Conservation (phyloP, 257 asterid species). For the Nicotiana attenuata region DNA sequence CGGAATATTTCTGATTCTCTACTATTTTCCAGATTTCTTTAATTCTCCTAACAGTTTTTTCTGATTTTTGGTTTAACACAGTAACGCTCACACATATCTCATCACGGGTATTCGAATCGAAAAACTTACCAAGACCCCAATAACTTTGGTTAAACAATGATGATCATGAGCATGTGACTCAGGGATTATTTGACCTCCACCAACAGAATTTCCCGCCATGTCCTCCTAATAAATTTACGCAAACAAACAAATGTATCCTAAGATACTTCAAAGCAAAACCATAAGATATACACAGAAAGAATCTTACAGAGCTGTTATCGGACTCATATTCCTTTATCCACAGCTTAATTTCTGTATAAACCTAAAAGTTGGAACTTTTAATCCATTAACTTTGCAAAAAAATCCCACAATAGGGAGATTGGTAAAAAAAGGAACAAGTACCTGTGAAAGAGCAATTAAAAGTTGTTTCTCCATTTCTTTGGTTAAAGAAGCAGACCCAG, state of each 20-base stretch:
- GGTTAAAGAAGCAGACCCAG: constrained; percentile 27
- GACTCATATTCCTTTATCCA: constrained; percentile 48
- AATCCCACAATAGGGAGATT: not conserved
- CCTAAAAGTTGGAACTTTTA: constrained; percentile 28
- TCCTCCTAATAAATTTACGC: constrained; percentile 35
- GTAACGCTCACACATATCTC: too few relatives aligned
- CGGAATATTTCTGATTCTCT: too few relatives aligned
- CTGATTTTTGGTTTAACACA: too few relatives aligned
- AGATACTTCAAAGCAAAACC: not conserved
- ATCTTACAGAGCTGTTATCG: constrained; percentile 22
- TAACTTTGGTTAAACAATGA: constrained; percentile 41
- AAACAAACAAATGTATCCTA: not conserved
- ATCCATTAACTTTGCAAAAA: not conserved
- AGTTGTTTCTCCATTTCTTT: constrained; percentile 44
- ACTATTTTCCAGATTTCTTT: too few relatives aligned
- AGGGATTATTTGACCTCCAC: constrained; percentile 10
- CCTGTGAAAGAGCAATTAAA: constrained; percentile 71
- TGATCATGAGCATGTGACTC: constrained; percentile 26
- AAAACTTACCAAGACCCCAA: constrained; percentile 48
- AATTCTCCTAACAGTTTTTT: too few relatives aligned
- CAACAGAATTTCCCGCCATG: constrained; percentile 18
- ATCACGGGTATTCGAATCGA: not conserved
- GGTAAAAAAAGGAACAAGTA: not conserved
- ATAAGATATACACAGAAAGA: not conserved
- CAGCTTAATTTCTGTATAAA: constrained; percentile 47